Conservation (phyloP, 1,284 basidiomycete genomes). For the Retiboletus flavoniger region DNA sequence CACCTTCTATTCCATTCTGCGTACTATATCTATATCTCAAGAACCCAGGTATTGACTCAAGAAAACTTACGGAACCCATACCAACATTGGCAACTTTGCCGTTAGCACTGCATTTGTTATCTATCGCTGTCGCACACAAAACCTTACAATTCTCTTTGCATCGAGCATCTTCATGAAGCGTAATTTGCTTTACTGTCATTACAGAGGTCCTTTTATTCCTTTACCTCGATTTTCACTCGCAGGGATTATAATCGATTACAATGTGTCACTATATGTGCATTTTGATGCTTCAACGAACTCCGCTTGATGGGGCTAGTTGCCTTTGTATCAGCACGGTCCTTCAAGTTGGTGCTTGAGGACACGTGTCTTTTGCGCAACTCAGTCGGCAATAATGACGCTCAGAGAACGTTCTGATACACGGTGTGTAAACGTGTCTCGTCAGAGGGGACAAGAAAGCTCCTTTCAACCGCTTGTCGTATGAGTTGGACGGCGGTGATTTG, state of each 20-base stretch:
- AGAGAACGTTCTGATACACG: conserved; percentile 10
- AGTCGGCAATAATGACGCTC: background rate
- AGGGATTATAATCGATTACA: conserved; percentile 16
- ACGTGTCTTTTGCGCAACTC: no score
- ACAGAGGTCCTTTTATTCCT: conserved; percentile 7
- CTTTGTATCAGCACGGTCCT: no score
- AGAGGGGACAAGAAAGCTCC: background rate
- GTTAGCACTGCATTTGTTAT: conserved; percentile 38
- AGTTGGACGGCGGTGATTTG: no score
- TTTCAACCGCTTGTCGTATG: no score
- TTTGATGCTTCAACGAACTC: no score
- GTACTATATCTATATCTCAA: conserved; percentile 42
- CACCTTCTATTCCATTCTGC: conserved; percentile 32
- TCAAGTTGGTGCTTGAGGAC: no score
- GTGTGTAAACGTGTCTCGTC: conserved; percentile 7
- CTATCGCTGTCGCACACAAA: conserved; percentile 32
- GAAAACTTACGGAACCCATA: conserved; percentile 38
- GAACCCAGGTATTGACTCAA: conserved; percentile 29
- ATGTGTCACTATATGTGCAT: conserved; percentile 13
- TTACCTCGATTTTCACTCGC: conserved; percentile 4
- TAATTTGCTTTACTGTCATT: conserved; percentile 25
- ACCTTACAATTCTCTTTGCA: conserved; percentile 26
- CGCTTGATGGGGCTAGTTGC: no score
- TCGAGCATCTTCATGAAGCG: conserved; percentile 30
- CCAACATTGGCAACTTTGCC: conserved; percentile 30